phyloP scores from a whole-genome alignment of 495 filamentous ascomycete species.

The Neurospora sublineolata region DNA sequence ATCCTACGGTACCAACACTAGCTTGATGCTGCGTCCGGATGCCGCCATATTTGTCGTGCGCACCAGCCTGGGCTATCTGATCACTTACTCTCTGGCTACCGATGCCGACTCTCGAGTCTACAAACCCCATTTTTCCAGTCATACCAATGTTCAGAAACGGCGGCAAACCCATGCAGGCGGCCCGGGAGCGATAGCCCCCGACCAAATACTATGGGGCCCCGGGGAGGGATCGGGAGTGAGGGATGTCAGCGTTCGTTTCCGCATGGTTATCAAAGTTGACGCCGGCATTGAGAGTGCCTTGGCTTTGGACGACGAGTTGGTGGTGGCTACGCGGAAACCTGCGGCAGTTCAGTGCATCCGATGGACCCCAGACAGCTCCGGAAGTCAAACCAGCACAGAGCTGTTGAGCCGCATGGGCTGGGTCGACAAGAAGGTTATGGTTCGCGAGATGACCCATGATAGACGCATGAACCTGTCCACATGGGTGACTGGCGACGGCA shows the following conservation, averaged over 20 bases:
- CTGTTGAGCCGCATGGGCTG: constrained; percentile 78
- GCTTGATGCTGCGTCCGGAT: constrained; percentile 81
- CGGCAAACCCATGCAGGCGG: constrained; percentile 61
- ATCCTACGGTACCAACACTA: constrained; percentile 75
- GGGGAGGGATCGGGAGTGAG: constrained; percentile 70
- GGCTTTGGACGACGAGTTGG: constrained; percentile 82
- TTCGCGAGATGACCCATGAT: constrained; percentile 88
- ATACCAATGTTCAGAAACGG: constrained; percentile 53
- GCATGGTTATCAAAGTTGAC: constrained; percentile 97
- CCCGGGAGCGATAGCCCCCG: constrained; percentile 38
- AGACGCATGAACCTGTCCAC: constrained; percentile 92
- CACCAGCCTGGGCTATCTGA: constrained; percentile 74
- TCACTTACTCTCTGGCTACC: constrained; percentile 86
- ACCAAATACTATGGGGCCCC: constrained; percentile 47
- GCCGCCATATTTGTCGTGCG: constrained; percentile 87
- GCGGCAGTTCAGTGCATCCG: constrained; percentile 91
- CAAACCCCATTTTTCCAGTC: constrained; percentile 59
- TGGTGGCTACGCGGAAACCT: constrained; percentile 88
- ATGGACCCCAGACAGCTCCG: constrained; percentile 74
- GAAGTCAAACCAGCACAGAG: constrained; percentile 82
- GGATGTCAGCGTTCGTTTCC: constrained; percentile 81
- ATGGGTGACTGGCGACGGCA: constrained; percentile 86
- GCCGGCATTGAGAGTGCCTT: constrained; percentile 82
- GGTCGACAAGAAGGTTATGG: constrained; percentile 61
- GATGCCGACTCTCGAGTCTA: constrained; percentile 77